A percentile compares a stretch with the other conserved stretches of the same genome.
These are phyloP conservation scores for Nectriaceae sp. DNA, from an alignment of 2,329 filamentous ascomycete species.

Conservation along the genomic window DNA sequence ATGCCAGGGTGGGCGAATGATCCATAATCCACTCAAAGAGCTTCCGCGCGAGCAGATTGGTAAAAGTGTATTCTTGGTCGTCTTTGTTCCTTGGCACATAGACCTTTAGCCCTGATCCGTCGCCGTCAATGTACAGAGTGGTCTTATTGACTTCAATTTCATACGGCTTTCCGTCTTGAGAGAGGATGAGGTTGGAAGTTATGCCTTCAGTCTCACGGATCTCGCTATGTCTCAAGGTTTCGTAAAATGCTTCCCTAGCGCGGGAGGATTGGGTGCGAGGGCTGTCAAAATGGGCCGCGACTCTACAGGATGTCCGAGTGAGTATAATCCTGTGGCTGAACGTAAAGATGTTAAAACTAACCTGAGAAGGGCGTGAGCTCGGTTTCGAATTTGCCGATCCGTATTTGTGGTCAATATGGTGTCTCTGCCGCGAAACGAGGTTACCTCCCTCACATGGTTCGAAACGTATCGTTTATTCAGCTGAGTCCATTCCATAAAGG, in stretches of 20 bases:
- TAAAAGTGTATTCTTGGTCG: conserved; percentile 32
- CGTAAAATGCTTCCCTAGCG: conserved; percentile 11
- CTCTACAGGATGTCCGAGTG: conserved; percentile 7
- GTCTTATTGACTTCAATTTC: conserved; percentile 17
- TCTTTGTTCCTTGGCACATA: conserved; percentile 33
- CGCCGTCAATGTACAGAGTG: conserved; percentile 33
- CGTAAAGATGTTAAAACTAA: conserved; percentile 18
- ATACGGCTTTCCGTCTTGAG: conserved; percentile 24
- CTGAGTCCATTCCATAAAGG: conserved; percentile 36
- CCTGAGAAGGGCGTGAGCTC: conserved; percentile 36
- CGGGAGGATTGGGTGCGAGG: conserved; percentile 12
- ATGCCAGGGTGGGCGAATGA: conserved; percentile 16
- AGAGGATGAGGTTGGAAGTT: conserved; percentile 26
- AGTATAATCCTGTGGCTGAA: background rate
- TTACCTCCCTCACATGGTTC: conserved; percentile 33
- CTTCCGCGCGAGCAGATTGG: conserved; percentile 24
- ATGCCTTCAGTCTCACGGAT: conserved; percentile 35
- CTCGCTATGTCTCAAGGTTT: conserved; percentile 12
- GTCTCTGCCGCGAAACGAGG: conserved; percentile 22
- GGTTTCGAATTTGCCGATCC: conserved; percentile 28
- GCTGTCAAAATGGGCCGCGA: conserved; percentile 24
- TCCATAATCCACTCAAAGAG: conserved; percentile 40
- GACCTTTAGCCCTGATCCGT: conserved; percentile 18
- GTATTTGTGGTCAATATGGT: conserved; percentile 20
- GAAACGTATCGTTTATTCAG: conserved; percentile 37